Base-by-base conservation (phyloP, 345 rosid species). In the Populus alba region DNA sequence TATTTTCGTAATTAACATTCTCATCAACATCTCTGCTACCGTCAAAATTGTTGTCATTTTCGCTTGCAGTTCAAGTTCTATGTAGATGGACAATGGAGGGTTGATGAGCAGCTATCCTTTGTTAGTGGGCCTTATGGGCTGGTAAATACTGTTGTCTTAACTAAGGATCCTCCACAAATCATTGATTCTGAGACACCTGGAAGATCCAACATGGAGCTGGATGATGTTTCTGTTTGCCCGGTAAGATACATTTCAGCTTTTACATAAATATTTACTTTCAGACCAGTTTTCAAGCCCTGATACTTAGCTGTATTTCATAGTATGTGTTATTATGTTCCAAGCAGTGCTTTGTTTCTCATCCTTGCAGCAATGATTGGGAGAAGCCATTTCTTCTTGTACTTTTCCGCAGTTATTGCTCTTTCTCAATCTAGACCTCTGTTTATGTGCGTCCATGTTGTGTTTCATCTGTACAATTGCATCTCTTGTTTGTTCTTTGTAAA, bases 41-140 rank as follows among this genome's bases (percentile, higher is more conserved):
- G 9, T 57, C 62, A 57, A 57, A 57, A 57, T 22, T 1, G 1
- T 9, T 59, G 65, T n/a, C 63, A 23, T 22, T 10, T 70, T 70
- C 17, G 11, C 17, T 10, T 23, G 88, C 93, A 97, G 99, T 97
- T 81, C 84, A 97, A 94, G 81, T 97, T 97, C 82, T 83, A 62
- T 79, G 94, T 97, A 66, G 99, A 97, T 87, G 98, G 91, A 83
- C 90, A 92, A 80, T 92, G 98, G 99, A 88, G 89, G 81, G 90
- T 94, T 33, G 99, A 94, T 87, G 96, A 92, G 81, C 90, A 80
- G 41, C 92, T 88, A 80, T 89, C 89, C 43, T 81, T 75, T 83
- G 90, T 91, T 65, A 83, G 61, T 18, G 87, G 91, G 63, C 83
- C 78, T 75, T 92, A 82, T 81, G 99, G 97, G 74, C 71, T 87